phyloP scores from a whole-genome alignment of 192 early-diverging fungal species.

The Entrophospora sp. region DNA sequence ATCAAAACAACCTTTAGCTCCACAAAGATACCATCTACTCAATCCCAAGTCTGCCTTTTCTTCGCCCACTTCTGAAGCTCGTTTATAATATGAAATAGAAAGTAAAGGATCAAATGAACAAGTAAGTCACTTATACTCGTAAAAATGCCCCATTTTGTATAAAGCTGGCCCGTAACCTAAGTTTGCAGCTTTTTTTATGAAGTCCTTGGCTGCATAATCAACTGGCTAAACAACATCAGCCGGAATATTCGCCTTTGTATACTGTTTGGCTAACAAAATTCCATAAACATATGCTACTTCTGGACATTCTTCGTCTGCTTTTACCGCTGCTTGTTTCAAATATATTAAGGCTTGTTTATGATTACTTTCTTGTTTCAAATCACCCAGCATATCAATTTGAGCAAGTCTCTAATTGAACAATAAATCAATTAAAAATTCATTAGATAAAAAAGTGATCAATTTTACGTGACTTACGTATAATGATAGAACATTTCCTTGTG shows the following conservation, averaged over 20 bases:
- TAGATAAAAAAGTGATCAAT: not conserved
- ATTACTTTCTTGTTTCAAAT: slow-evolving; percentile 56
- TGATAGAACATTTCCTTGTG: slow-evolving; percentile 52
- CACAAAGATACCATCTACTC: slow-evolving; percentile 77
- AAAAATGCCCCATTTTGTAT: slow-evolving; percentile 70
- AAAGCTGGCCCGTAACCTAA: slow-evolving; percentile 66
- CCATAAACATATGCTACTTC: slow-evolving; percentile 72
- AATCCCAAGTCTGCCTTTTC: slow-evolving; percentile 82
- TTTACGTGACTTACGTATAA: slow-evolving; percentile 44
- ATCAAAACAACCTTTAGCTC: slow-evolving; percentile 54
- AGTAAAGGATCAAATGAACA: slow-evolving; percentile 53
- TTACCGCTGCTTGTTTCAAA: slow-evolving; percentile 67
- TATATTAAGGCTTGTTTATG: slow-evolving; percentile 74
- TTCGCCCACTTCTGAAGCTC: slow-evolving; percentile 70
- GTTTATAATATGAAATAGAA: slow-evolving; percentile 70
- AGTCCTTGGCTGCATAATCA: slow-evolving; percentile 62
- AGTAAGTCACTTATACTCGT: slow-evolving; percentile 70
- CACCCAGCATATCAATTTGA: slow-evolving; percentile 64
- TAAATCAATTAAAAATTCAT: not conserved
- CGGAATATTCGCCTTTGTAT: slow-evolving; percentile 46
- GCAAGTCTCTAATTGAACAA: slow-evolving; percentile 54
- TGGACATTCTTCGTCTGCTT: slow-evolving; percentile 58
- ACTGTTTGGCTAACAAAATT: slow-evolving; percentile 67
- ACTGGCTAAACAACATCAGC: slow-evolving; percentile 60
- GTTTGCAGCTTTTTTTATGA: slow-evolving; percentile 62